A percentile compares a stretch with the other conserved stretches of the same genome.
Conservation (phyloP, 305 asterid genomes). For the Fraxinus angustifolia region DNA sequence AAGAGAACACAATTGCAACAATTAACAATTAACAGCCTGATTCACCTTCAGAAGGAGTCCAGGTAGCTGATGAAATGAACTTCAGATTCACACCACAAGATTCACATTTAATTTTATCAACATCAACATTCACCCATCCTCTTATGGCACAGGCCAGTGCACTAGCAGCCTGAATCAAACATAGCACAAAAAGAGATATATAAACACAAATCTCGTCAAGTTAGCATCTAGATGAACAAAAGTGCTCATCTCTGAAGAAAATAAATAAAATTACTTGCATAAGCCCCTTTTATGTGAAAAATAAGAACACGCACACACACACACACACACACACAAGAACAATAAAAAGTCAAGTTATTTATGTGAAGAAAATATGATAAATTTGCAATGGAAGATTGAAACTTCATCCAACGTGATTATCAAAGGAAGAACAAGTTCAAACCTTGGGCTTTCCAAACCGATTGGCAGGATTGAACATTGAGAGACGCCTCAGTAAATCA, state of each 20-base stretch:
- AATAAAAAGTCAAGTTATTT: not conserved
- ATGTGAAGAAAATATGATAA: not conserved
- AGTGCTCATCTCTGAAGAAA: no score
- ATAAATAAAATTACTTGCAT: no score
- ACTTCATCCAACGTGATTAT: slow-evolving; percentile 5
- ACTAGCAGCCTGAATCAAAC: slow-evolving; percentile 67
- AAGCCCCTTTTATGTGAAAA: not conserved
- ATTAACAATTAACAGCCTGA: slow-evolving; percentile 22
- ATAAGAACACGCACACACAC: not conserved
- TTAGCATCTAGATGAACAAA: not conserved
- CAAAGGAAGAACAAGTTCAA: slow-evolving; percentile 27
- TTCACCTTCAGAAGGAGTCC: slow-evolving; percentile 85
- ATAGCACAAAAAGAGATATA: slow-evolving; percentile 19
- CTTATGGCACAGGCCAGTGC: slow-evolving; percentile 93
- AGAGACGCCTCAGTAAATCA: slow-evolving; percentile 87
- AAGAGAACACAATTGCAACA: slow-evolving; percentile 8
- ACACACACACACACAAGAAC: no score
- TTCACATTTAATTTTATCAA: slow-evolving; percentile 87
- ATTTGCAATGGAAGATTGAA: not conserved
- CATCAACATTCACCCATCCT: slow-evolving; percentile 95
- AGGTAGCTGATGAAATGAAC: slow-evolving; percentile 52
- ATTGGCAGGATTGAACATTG: slow-evolving; percentile 83
- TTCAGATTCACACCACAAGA: slow-evolving; percentile 78
- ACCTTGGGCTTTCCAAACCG: slow-evolving; percentile 99
- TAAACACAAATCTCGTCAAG: slow-evolving; percentile 4